These are phyloP conservation scores for Aristolochia californica DNA, from an alignment of 164 flowering plant genomes.

Conservation along the genomic window DNA sequence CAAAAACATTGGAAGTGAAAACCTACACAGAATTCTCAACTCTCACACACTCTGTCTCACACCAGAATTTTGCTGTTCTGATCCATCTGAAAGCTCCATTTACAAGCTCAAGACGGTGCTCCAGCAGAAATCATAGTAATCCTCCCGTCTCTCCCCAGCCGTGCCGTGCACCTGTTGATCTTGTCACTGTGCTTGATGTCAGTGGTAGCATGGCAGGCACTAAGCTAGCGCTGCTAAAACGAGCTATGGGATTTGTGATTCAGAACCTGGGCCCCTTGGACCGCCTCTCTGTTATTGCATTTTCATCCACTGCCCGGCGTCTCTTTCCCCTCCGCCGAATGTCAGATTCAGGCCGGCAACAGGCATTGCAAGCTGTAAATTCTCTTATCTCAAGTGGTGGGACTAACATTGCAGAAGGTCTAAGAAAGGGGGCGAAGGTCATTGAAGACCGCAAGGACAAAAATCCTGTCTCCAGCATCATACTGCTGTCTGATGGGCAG, in stretches of 20 bases:
- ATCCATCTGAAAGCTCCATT: conserved; percentile 79
- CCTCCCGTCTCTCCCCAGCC: conserved; percentile 23
- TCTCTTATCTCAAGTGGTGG: conserved; percentile 72
- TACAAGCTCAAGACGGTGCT: conserved; percentile 13
- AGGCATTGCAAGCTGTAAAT: conserved; percentile 78
- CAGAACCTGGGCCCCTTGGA: conserved; percentile 86
- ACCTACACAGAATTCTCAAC: conserved; percentile 69
- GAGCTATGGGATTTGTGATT: conserved; percentile 92
- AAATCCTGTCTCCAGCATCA: conserved; percentile 76
- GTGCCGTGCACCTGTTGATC: conserved; percentile 78
- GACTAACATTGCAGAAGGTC: conserved; percentile 84
- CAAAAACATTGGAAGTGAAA: conserved; percentile 38
- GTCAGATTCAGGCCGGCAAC: conserved; percentile 66
- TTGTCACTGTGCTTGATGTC: conserved; percentile 94
- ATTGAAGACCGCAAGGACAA: conserved; percentile 56
- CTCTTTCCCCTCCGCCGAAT: conserved; percentile 72
- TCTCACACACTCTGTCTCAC: conserved; percentile 34
- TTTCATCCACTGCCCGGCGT: conserved; percentile 85
- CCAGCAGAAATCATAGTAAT: conserved; percentile 7
- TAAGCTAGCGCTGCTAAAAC: conserved; percentile 80
- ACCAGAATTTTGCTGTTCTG: conserved; percentile 45
- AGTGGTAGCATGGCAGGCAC: conserved; percentile 99
- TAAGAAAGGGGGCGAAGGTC: conserved; percentile 74
- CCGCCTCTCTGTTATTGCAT: conserved; percentile 84
- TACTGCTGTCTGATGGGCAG: conserved; percentile 89